Evolutionary conservation across 2,329 filamentous ascomycete species (phyloP).

Genomic region (Macrophomina tecta): DNA sequence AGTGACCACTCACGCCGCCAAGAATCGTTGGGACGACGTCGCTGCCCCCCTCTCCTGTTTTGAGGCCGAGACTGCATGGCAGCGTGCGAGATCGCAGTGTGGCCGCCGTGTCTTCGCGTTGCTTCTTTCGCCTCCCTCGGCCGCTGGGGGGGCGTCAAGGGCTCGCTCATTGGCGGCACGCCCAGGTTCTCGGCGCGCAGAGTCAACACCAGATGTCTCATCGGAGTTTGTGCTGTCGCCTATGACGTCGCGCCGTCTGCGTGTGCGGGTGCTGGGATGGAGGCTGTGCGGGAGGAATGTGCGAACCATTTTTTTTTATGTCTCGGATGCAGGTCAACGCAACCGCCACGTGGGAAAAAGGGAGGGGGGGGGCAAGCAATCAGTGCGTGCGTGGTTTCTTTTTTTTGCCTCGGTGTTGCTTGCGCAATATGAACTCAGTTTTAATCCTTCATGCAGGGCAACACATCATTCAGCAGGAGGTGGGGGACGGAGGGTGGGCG

Average conservation of each 20-base stretch:
- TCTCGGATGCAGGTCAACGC: neutral
- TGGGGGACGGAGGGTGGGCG: neutral
- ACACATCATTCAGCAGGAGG: neutral
- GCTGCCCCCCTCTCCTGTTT: neutral
- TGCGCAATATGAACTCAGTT: neutral
- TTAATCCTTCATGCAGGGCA: neutral
- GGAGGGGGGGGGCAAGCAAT: neutral
- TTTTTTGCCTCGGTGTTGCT: neutral
- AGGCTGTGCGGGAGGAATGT: neutral
- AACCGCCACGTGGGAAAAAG: slow-evolving; percentile 3
- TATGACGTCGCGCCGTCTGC: neutral
- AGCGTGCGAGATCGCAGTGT: neutral
- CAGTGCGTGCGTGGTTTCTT: neutral
- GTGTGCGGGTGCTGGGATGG: neutral
- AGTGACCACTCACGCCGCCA: neutral
- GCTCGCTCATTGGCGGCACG: neutral
- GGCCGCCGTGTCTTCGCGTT: no score
- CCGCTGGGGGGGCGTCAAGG: neutral
- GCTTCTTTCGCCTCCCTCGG: no score
- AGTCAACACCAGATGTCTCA: neutral
- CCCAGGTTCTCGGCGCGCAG: neutral
- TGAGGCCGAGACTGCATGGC: neutral
- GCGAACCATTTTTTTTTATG: no score
- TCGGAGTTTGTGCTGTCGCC: neutral
- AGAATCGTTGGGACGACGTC: neutral